phyloP scores from a whole-genome alignment of 768 basidiomycete genomes.

The Tylopilus balloui region DNA sequence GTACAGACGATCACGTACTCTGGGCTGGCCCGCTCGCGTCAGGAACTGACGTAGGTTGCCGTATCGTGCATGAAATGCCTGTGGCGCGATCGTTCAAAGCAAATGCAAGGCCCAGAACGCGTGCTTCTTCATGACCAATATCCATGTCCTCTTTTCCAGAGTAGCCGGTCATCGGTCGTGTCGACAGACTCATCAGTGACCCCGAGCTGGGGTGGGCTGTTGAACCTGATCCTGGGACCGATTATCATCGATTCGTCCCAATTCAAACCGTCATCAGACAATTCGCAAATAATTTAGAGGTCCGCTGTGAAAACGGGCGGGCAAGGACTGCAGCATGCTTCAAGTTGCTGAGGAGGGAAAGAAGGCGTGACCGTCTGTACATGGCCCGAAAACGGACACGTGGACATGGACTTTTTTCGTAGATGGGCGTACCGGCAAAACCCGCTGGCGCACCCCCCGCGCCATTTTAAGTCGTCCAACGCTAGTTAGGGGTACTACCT shows the following conservation, averaged over 20 bases:
- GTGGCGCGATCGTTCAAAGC: not conserved
- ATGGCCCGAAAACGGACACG: not conserved
- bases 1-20: not conserved
- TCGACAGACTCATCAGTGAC: not conserved
- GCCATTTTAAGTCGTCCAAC: too few relatives aligned
- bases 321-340: not conserved
- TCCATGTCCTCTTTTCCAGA: not conserved
- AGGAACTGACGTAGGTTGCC: conserved; percentile 1
- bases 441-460: too few relatives aligned
- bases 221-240: conserved; percentile 8
- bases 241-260: not conserved
- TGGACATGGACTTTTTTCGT: not conserved
- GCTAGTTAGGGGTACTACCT: too few relatives aligned
- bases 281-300: conserved; percentile 13
- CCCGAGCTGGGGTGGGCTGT: not conserved
- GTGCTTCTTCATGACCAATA: conserved; percentile 4
- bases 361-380: not conserved
- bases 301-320: conserved; percentile 11
- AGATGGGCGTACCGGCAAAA: too few relatives aligned
- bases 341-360: not conserved
- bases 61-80: not conserved
- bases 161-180: not conserved
- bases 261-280: conserved; percentile 18
- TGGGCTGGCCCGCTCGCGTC: too few relatives aligned
- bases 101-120: not conserved